Conservation (phyloP, 371 early-diverging fungal genomes). For the Mucor indicus region DNA sequence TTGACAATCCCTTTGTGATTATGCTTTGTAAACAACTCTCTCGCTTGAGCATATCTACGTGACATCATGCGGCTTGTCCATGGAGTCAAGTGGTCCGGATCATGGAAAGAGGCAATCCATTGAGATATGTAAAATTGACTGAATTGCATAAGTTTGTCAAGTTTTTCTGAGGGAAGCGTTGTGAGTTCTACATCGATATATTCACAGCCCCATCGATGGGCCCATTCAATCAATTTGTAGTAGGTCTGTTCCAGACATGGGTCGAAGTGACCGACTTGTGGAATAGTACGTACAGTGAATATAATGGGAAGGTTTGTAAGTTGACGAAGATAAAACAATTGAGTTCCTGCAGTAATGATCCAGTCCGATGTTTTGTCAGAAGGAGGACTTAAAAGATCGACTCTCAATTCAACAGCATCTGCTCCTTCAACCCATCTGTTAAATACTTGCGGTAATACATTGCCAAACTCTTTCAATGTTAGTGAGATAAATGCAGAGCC, state of each 20-base stretch:
- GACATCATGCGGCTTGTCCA: constrained; percentile 55
- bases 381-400: constrained; percentile 61
- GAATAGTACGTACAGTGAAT: constrained; percentile 81
- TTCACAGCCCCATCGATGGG: constrained; percentile 82
- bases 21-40: constrained; percentile 8
- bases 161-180: constrained; percentile 15
- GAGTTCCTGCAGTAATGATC: constrained; percentile 15
- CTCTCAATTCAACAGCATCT: constrained; percentile 90
- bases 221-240: constrained; percentile 62
- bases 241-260: constrained; percentile 26
- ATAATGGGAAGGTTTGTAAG: constrained; percentile 63
- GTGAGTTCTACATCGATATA: constrained; percentile 88
- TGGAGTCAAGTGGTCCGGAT: constrained; percentile 51
- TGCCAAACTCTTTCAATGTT: constrained; percentile 34
- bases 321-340: constrained; percentile 22
- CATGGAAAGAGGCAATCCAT: constrained; percentile 87
- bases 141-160: constrained; percentile 37
- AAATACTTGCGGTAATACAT: constrained; percentile 25
- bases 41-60: constrained; percentile 36
- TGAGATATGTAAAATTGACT: constrained; percentile 42
- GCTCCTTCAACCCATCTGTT: constrained; percentile 61
- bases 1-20: constrained; percentile 71
- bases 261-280: constrained; percentile 81
- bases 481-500: constrained; percentile 41
- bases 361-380: constrained; percentile 14